A percentile compares a stretch with the other conserved stretches of the same genome.
Conservation (phyloP, 169 alveolate species). For the Perkinsus marinus region DNA sequence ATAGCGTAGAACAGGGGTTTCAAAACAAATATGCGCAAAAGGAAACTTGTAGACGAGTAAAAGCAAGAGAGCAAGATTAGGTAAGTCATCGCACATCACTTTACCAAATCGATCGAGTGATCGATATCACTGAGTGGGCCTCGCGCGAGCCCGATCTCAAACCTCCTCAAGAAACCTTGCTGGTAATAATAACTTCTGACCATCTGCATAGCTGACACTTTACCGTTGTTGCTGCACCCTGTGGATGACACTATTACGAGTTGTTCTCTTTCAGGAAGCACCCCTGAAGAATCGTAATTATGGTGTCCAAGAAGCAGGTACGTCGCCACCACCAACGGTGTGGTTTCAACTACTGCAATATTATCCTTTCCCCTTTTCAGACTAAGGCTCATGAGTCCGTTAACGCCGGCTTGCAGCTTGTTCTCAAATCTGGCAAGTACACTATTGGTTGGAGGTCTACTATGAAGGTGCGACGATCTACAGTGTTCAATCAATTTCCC, state of each 20-base stretch:
- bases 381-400: slow-evolving; percentile 78
- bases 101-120: not conserved
- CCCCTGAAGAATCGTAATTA: not conserved
- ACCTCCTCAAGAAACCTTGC: not conserved
- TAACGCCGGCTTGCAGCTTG: slow-evolving; percentile 85
- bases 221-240: not conserved
- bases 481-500: too few relatives aligned
- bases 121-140: not conserved
- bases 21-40: not conserved
- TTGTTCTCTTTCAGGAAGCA: not conserved
- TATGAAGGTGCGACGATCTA: slow-evolving; percentile 54
- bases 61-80: not conserved
- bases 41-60: not conserved
- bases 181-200: too few relatives aligned
- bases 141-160: not conserved
- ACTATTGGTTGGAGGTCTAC: slow-evolving; percentile 87
- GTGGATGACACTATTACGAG: not conserved
- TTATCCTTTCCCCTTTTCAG: not conserved
- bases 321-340: not conserved
- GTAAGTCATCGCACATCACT: not conserved
- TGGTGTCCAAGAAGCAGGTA: not conserved
- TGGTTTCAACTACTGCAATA: not conserved
- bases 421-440: slow-evolving; percentile 92
- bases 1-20: not conserved
- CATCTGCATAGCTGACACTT: too few relatives aligned